Percentiles rank a stretch among this genome's conserved stretches.
Conservation (phyloP, 2,329 filamentous ascomycete genomes). For the Scedosporium dehoogii region DNA sequence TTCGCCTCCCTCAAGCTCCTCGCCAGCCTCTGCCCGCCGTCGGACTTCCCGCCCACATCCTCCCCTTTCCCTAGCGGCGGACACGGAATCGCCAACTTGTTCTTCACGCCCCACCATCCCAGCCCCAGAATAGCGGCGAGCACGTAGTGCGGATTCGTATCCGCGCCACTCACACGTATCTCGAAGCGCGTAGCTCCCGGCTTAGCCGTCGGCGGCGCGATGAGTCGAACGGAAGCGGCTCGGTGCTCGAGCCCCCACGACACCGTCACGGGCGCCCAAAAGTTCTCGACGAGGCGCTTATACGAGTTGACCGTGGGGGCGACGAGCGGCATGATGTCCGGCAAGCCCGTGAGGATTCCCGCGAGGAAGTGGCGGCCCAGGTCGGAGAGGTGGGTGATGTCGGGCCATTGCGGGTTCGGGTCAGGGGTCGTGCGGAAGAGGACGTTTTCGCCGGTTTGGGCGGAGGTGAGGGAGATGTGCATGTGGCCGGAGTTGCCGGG, state of each 20-base stretch:
- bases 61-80: slow-evolving; percentile 79
- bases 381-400: slow-evolving; percentile 74
- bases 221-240: slow-evolving; percentile 80
- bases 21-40: slow-evolving; percentile 68
- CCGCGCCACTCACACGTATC: slow-evolving; percentile 86
- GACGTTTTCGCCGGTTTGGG: slow-evolving; percentile 72
- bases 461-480: slow-evolving; percentile 73
- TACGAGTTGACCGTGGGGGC: slow-evolving; percentile 96
- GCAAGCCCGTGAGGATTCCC: slow-evolving; percentile 76
- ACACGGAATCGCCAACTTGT: slow-evolving; percentile 74
- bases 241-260: slow-evolving; percentile 96
- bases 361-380: slow-evolving; percentile 88
- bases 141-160: slow-evolving; percentile 81
- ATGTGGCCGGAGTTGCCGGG: slow-evolving; percentile 95
- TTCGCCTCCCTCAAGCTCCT: slow-evolving; percentile 82
- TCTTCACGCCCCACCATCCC: slow-evolving; percentile 85
- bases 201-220: slow-evolving; percentile 77
- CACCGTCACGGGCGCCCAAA: slow-evolving; percentile 96
- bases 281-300: slow-evolving; percentile 96
- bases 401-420: slow-evolving; percentile 58
- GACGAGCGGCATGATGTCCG: slow-evolving; percentile 90
- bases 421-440: slow-evolving; percentile 67
- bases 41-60: slow-evolving; percentile 61
- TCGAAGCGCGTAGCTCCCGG: slow-evolving; percentile 85
- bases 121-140: slow-evolving; percentile 78